These are phyloP conservation scores for Xylaria sp. DNA, from an alignment of 2,329 filamentous ascomycete species.

Conservation along the genomic window DNA sequence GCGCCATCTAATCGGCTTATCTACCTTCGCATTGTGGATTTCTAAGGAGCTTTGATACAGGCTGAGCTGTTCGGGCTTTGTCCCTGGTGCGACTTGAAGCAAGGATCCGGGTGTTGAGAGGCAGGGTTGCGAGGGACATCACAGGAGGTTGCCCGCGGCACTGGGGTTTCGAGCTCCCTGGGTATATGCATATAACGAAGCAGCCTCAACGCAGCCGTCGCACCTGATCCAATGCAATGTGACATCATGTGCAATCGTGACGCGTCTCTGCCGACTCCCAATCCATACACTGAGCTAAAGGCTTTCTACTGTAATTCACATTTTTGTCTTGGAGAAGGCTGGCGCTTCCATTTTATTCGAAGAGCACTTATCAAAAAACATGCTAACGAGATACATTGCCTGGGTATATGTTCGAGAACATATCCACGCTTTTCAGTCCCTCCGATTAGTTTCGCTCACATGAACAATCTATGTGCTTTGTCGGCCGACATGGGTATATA, in stretches of 20 bases:
- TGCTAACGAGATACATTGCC: not conserved
- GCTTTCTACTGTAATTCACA: not conserved
- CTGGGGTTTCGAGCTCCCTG: not conserved
- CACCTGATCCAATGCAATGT: not conserved
- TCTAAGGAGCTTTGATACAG: slow-evolving; percentile 27
- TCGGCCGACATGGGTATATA: slow-evolving; percentile 27
- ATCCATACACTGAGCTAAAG: not conserved
- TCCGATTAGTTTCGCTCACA: not conserved
- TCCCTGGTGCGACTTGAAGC: not conserved
- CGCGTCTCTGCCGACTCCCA: not conserved
- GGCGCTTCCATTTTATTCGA: not conserved
- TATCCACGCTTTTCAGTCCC: not conserved
- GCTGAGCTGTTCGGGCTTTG: slow-evolving; percentile 27
- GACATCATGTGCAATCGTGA: slow-evolving; percentile 12
- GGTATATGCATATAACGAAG: slow-evolving; percentile 24
- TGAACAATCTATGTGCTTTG: slow-evolving; percentile 7
- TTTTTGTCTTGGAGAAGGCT: not conserved
- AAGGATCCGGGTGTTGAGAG: not conserved
- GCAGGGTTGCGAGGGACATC: not conserved
- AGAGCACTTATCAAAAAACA: not conserved
- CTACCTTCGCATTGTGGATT: slow-evolving; percentile 42
- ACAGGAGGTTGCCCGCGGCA: not conserved
- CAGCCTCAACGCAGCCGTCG: not conserved
- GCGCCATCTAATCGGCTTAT: slow-evolving; percentile 65
- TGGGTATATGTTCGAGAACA: not conserved